These are phyloP conservation scores for Fusarium xyrophilum DNA, from an alignment of 2,329 filamentous ascomycete genomes.

Conservation along the genomic window DNA sequence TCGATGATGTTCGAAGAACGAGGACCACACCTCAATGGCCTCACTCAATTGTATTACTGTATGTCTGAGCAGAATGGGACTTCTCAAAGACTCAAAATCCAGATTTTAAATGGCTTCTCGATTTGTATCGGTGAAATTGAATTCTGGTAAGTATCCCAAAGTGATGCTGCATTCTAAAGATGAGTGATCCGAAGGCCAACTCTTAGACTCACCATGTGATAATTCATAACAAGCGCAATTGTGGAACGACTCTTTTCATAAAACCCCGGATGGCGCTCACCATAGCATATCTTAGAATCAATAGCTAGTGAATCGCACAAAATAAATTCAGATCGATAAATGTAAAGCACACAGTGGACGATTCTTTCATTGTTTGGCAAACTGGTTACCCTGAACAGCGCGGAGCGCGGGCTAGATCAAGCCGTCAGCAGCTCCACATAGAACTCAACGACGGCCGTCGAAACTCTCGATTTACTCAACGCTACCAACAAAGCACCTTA, in stretches of 20 bases:
- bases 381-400: slow-evolving; percentile 20
- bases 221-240: not conserved
- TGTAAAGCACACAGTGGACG: not conserved
- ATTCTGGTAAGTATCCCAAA: not conserved
- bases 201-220: not conserved
- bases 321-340: not conserved
- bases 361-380: not conserved
- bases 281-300: not conserved
- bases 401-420: not conserved
- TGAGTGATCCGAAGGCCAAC: not conserved
- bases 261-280: too few relatives aligned
- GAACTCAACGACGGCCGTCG: not conserved
- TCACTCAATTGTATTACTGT: not conserved
- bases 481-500: not conserved
- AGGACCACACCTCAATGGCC: not conserved
- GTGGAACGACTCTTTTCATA: too few relatives aligned
- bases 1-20: not conserved
- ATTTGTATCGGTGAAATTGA: not conserved
- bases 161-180: too few relatives aligned
- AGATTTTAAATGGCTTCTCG: not conserved
- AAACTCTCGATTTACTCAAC: not conserved
- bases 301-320: not conserved
- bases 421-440: slow-evolving; percentile 27
- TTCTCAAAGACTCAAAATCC: not conserved
- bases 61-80: not conserved